phyloP scores from a whole-genome alignment of 2,329 filamentous ascomycete genomes.

The Plectosphaerella plurivora region DNA sequence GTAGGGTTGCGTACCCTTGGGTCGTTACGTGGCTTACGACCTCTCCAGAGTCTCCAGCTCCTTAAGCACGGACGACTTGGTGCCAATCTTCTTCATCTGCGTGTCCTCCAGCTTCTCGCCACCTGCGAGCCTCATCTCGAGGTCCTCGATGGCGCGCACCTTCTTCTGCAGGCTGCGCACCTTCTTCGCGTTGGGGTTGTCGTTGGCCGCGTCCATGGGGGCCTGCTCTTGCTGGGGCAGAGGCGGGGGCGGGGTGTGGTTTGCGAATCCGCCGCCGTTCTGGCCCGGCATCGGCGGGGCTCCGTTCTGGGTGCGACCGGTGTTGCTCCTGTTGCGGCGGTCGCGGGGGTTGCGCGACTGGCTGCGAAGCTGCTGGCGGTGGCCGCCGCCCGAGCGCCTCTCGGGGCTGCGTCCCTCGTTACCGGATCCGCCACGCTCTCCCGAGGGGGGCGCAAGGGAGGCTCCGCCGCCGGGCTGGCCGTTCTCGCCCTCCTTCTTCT shows the following conservation, averaged over 20 bases:
- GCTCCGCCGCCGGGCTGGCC: constrained; percentile 40
- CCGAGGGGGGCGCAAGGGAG: constrained; percentile 40
- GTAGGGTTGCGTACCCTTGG: background rate
- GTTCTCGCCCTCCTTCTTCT: constrained; percentile 70
- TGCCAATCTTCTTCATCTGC: constrained; percentile 96
- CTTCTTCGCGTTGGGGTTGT: constrained; percentile 86
- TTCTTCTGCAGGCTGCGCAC: constrained; percentile 92
- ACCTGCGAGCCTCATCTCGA: constrained; percentile 92
- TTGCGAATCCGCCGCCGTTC: constrained; percentile 9
- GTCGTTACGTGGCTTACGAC: background rate
- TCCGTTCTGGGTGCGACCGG: constrained; percentile 29
- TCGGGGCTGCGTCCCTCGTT: constrained; percentile 62
- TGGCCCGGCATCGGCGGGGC: constrained; percentile 14
- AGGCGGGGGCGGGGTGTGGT: constrained; percentile 12
- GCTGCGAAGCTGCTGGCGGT: constrained; percentile 45
- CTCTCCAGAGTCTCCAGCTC: constrained; percentile 63
- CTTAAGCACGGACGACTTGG: constrained; percentile 76
- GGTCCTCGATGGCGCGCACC: constrained; percentile 92
- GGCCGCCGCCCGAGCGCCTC: constrained; percentile 42
- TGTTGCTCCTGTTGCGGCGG: constrained; percentile 48
- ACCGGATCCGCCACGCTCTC: constrained; percentile 28
- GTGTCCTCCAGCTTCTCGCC: constrained; percentile 98
- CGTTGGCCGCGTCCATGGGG: constrained; percentile 38
- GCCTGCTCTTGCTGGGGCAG: constrained; percentile 25
- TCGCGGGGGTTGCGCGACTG: constrained; percentile 48